Conservation (phyloP, 2,329 filamentous ascomycete genomes). For the Xylariaceae sp. region DNA sequence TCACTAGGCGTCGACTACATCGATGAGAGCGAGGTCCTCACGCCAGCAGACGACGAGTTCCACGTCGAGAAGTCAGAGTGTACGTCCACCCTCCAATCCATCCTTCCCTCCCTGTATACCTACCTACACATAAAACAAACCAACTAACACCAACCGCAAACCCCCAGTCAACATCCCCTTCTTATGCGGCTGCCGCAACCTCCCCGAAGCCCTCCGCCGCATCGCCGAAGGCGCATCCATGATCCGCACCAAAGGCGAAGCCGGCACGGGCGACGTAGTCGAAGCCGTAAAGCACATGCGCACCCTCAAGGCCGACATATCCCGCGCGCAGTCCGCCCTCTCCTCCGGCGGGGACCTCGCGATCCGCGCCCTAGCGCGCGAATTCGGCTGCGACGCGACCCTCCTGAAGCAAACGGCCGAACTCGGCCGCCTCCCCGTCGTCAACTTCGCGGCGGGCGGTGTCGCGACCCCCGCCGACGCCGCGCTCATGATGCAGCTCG, state of each 20-base stretch:
- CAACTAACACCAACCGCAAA: not conserved
- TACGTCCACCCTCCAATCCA: constrained; percentile 5
- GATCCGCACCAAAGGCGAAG: constrained; percentile 98
- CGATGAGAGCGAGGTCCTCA: constrained; percentile 96
- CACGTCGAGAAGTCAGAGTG: constrained; percentile 85
- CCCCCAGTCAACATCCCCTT: constrained; percentile 68
- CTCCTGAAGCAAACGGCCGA: constrained; percentile 83
- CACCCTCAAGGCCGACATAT: constrained; percentile 79
- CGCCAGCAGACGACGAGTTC: constrained; percentile 83
- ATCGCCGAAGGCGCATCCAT: constrained; percentile 94
- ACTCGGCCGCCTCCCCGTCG: constrained; percentile 83
- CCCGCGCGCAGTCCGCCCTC: constrained; percentile 72
- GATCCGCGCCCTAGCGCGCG: constrained; percentile 70
- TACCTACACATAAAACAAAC: not conserved
- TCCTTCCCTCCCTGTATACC: not conserved
- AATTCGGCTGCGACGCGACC: constrained; percentile 72
- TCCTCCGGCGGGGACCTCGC: constrained; percentile 47
- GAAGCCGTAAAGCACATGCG: constrained; percentile 97
- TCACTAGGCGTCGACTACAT: constrained; percentile 95
- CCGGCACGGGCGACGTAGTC: constrained; percentile 93
- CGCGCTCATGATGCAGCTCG: constrained; percentile 96
- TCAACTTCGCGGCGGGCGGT: constrained; percentile 97
- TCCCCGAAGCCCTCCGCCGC: constrained; percentile 86
- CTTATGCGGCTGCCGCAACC: constrained; percentile 91
- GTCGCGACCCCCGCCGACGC: constrained; percentile 99